Evolutionary conservation across 257 asterid genomes (phyloP).

Genomic region (Plantago elongata): DNA sequence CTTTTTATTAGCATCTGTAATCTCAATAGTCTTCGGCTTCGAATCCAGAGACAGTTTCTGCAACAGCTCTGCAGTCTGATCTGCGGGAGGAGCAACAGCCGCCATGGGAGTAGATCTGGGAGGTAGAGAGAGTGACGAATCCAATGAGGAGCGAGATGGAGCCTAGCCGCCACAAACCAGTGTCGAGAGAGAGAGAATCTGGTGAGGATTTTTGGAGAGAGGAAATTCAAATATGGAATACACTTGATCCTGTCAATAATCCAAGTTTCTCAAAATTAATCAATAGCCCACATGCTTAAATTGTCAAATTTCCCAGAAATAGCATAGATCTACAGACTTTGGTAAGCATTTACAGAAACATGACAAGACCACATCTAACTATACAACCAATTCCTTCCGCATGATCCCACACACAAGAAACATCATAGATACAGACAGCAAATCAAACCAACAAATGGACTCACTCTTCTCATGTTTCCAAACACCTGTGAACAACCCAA

Average conservation of each 20-base stretch:
- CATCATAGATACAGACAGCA: no score
- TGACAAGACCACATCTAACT: no score
- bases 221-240: no score
- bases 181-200: conserved; percentile 18
- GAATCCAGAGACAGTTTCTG: conserved; percentile 61
- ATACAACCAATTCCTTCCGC: no score
- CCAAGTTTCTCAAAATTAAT: no score
- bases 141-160: background rate
- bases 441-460: no score
- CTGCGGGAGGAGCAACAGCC: conserved; percentile 51
- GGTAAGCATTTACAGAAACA: no score
- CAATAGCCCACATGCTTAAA: no score
- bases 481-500: conserved; percentile 41
- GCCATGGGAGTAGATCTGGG: conserved; percentile 34
- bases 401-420: no score
- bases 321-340: no score
- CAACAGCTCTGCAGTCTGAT: conserved; percentile 58
- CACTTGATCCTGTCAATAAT: no score
- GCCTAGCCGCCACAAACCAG: conserved; percentile 45
- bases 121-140: conserved; percentile 13
- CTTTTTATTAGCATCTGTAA: conserved; percentile 48
- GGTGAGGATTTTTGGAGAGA: conserved; percentile 35
- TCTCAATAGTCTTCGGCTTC: conserved; percentile 38
- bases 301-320: no score
- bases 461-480: conserved; percentile 93